These are phyloP conservation scores for Eucalyptus erythrocorys DNA, from an alignment of 345 rosid genomes.

Conservation along the genomic window DNA sequence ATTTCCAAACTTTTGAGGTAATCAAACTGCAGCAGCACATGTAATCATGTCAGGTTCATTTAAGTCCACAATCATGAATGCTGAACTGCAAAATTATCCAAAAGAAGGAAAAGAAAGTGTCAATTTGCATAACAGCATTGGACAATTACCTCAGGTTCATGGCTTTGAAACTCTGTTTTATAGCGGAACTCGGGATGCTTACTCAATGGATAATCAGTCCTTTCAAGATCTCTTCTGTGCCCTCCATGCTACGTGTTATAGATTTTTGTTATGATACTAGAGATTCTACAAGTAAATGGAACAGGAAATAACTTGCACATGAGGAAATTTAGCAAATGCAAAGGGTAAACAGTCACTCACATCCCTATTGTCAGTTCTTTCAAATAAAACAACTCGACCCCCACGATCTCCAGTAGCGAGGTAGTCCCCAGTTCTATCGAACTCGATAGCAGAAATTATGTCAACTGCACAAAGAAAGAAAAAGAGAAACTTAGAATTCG, in stretches of 20 bases:
- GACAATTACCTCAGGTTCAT: constrained; percentile 74
- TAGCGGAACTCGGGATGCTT: constrained; percentile 81
- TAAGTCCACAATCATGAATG: not conserved
- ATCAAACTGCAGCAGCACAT: constrained; percentile 54
- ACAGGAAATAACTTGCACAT: not conserved
- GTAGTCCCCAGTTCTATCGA: constrained; percentile 70
- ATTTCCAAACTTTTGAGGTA: constrained; percentile 97
- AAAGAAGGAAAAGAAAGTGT: not conserved
- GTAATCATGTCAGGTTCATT: not conserved
- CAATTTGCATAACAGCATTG: not conserved
- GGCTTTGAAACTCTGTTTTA: constrained; percentile 94
- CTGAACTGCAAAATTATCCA: not conserved
- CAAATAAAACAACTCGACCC: constrained; percentile 91
- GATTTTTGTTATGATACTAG: not conserved
- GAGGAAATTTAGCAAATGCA: not conserved
- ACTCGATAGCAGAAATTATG: constrained; percentile 82
- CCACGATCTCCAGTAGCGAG: constrained; percentile 98
- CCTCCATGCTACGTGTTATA: constrained; percentile 43
- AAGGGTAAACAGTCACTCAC: constrained; percentile 22
- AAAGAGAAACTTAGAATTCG: not conserved
- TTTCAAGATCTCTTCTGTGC: constrained; percentile 57
- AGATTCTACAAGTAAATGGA: not conserved
- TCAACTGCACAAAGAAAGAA: constrained; percentile 55
- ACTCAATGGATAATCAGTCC: constrained; percentile 35
- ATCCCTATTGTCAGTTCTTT: constrained; percentile 60